Base-by-base conservation (phyloP, 2,329 filamentous ascomycete genomes). In the Alternaria hordeiaustralica region DNA sequence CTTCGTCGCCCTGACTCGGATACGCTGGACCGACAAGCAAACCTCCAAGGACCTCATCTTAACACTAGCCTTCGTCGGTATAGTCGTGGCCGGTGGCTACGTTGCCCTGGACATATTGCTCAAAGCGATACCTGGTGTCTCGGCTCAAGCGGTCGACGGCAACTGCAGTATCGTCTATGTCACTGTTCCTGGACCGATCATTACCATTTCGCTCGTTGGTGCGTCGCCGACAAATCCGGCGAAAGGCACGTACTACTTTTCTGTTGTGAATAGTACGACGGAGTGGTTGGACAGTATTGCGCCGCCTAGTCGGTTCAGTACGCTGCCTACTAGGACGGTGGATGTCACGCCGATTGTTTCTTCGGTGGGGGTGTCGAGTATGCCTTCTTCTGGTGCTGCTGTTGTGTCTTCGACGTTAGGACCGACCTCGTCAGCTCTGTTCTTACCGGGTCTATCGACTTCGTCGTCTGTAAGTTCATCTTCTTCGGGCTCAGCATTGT, bases 141-240 rank as follows among this genome's bases (percentile, higher is more conserved):
- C 65, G 49, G 77, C 77, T 20, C 74, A 77, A 26, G 65, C 60
- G 5, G 36, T 64, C n/a, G 68, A 69, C 9, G 51, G 65, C 5
- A 67, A 73, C 47, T 79, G 77, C 63, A 78, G 73, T 44, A 53
- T 78, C 41, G 71, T 76, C 58, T 78, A 78, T 46, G 72, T 78
- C 30, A 78, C 75, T 8, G 61, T 78, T 9, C 75, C 76, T 5
- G 76, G 75, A 2, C 74, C 74, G 0, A 72, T 78, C 55, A 72
- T 77, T n/a, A 77, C 75, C 4, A 69, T 78, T 2, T 77, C 76
- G 6, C 70, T 78, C 7, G 71, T 78, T 25, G 70, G 61, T 9
- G 66, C 68, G 9, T 71, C 65, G 1, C 67, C 73, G 5, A 67
- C 67, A 2, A 68, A 76, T 53, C 68, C 74, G 36, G 71, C 68